Percentiles rank a stretch among this genome's conserved stretches.
Evolutionary conservation across 148 eudicot genomes (phyloP).

Genomic region (Diospyros lotus): DNA sequence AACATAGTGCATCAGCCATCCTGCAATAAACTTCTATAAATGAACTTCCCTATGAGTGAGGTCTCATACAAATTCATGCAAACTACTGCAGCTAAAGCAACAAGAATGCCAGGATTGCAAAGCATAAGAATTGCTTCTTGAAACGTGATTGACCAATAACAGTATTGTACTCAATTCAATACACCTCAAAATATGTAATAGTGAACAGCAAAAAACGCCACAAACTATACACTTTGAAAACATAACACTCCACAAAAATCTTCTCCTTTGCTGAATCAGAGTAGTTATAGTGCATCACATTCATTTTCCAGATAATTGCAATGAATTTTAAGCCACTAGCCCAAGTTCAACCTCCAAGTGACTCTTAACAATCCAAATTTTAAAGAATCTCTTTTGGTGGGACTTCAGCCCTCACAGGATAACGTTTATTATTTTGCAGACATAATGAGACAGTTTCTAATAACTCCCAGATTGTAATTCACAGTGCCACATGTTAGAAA

Average conservation of each 20-base stretch:
- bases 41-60: neutral
- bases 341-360: neutral
- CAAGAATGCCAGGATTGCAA: neutral
- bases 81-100: neutral
- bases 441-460: too few species aligned
- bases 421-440: too few species aligned
- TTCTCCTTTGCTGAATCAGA: neutral
- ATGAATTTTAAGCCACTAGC: neutral
- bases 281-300: neutral
- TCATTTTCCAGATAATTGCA: neutral
- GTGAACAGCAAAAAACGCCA: neutral
- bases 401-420: neutral
- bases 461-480: too few species aligned
- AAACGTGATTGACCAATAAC: neutral
- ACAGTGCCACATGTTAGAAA: too few species aligned
- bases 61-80: neutral
- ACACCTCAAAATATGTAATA: neutral
- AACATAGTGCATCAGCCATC: slow-evolving; percentile 81
- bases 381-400: neutral
- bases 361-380: neutral
- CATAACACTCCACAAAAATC: neutral
- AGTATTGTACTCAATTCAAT: neutral
- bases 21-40: slow-evolving; percentile 30
- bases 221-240: neutral
- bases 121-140: neutral